Percentiles rank a stretch among this genome's conserved stretches.
Conservation (phyloP, 1,284 basidiomycete species). For the Vanrija humicola region DNA sequence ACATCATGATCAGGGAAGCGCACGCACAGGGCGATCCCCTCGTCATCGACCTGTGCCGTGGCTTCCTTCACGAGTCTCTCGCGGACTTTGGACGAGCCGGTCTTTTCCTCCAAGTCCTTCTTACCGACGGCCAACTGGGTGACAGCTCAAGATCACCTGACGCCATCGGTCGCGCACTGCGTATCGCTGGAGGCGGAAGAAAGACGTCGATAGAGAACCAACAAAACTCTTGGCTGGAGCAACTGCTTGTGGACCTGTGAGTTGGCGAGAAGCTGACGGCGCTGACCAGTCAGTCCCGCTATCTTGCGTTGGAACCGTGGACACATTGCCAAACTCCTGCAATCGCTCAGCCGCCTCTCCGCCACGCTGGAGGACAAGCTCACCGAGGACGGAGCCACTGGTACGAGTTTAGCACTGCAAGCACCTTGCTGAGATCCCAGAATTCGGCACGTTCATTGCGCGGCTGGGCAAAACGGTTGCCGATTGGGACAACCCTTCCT, state of each 20-base stretch:
- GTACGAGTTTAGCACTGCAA: conserved; percentile 5
- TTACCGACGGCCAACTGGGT: conserved; percentile 1
- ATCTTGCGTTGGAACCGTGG: conserved; percentile 25
- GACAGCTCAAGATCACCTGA: neutral
- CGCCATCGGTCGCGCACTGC: conserved; percentile 4
- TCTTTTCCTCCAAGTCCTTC: conserved; percentile 33
- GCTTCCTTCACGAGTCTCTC: conserved; percentile 6
- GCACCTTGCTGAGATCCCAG: conserved; percentile 4
- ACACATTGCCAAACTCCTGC: conserved; percentile 23
- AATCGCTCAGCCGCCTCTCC: conserved; percentile 19
- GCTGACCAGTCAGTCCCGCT: conserved; percentile 20
- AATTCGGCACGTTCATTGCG: conserved; percentile 31
- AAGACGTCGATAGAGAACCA: neutral
- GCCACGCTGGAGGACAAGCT: conserved; percentile 16
- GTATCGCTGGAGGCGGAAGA: conserved; percentile 2
- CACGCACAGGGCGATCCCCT: conserved; percentile 2
- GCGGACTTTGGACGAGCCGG: conserved; percentile 27
- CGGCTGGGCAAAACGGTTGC: conserved; percentile 32
- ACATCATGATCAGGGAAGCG: conserved; percentile 19
- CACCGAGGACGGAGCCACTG: conserved; percentile 21
- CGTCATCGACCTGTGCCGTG: conserved; percentile 10
- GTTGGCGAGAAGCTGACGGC: neutral
- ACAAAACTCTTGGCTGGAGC: conserved; percentile 16
- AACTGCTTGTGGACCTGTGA: conserved; percentile 18
- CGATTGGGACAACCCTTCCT: conserved; percentile 26